Evolutionary conservation across 495 filamentous ascomycete species (phyloP).

Genomic region (Aspergillus mulundensis): DNA sequence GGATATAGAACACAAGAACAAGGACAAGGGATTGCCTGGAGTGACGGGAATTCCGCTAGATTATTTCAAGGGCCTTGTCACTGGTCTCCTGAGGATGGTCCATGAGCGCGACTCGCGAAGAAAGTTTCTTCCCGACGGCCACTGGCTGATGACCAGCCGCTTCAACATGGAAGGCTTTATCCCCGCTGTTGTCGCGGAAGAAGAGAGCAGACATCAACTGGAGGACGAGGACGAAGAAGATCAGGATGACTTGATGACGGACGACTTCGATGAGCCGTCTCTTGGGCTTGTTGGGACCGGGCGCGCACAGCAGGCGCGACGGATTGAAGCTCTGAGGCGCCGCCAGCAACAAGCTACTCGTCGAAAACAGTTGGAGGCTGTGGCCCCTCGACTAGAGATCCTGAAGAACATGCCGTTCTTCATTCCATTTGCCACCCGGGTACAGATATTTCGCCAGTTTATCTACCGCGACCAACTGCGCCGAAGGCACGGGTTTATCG

Average conservation of each 20-base stretch:
- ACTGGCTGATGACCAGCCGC: constrained; percentile 92
- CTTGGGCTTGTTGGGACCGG: constrained; percentile 48
- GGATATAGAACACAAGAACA: constrained; percentile 35
- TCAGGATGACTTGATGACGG: constrained; percentile 29
- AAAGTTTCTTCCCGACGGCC: constrained; percentile 71
- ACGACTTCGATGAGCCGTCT: constrained; percentile 26
- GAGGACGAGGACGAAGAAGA: constrained; percentile 55
- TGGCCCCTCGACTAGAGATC: constrained; percentile 83
- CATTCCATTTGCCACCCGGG: constrained; percentile 86
- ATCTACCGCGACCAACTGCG: constrained; percentile 75
- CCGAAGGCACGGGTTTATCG: constrained; percentile 68
- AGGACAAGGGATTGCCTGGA: constrained; percentile 47
- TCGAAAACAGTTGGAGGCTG: constrained; percentile 64
- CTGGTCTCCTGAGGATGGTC: constrained; percentile 78
- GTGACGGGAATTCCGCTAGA: constrained; percentile 70
- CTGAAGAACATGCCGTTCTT: constrained; percentile 95
- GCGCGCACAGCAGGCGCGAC: constrained; percentile 48
- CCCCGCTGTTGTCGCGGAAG: constrained; percentile 78
- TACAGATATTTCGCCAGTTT: constrained; percentile 93
- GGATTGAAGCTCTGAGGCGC: constrained; percentile 50
- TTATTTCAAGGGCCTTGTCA: constrained; percentile 75
- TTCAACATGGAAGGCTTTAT: constrained; percentile 94
- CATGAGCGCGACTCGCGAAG: constrained; percentile 93
- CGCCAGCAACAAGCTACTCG: constrained; percentile 61
- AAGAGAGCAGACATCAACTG: constrained; percentile 70